These are phyloP conservation scores for Plicaturopsis crispa DNA, from an alignment of 768 basidiomycete genomes.

Conservation along the genomic window DNA sequence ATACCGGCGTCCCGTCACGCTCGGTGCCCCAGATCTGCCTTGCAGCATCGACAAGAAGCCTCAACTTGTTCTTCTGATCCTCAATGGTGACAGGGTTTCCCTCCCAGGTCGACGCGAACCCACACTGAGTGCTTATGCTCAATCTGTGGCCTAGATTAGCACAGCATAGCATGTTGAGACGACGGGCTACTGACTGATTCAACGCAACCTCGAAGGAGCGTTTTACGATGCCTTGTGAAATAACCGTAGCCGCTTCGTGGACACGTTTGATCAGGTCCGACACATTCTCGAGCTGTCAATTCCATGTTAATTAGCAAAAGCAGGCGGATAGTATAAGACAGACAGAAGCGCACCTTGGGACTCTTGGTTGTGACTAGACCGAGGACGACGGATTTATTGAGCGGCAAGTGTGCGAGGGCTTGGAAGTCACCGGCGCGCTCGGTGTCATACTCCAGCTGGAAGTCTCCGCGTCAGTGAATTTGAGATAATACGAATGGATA, in stretches of 20 bases:
- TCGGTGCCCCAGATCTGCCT: slow-evolving; percentile 35
- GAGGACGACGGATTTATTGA: slow-evolving; percentile 31
- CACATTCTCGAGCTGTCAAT: slow-evolving; percentile 40
- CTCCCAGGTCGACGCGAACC: slow-evolving; percentile 52
- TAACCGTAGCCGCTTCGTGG: slow-evolving; percentile 42
- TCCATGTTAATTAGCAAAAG: too few relatives aligned
- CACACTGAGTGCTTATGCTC: slow-evolving; percentile 56
- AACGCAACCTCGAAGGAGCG: slow-evolving; percentile 42
- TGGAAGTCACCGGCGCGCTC: slow-evolving; percentile 34
- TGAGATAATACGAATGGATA: too few relatives aligned
- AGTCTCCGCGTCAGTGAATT: slow-evolving; percentile 12
- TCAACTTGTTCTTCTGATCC: slow-evolving; percentile 43
- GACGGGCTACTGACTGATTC: slow-evolving; percentile 33
- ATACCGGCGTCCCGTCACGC: not conserved
- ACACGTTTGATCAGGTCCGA: slow-evolving; percentile 43
- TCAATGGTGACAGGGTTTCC: slow-evolving; percentile 43
- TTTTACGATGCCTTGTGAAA: slow-evolving; percentile 33
- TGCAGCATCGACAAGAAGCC: slow-evolving; percentile 34
- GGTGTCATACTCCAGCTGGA: slow-evolving; percentile 44
- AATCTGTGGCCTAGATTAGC: slow-evolving; percentile 29
- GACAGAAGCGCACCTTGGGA: slow-evolving; percentile 23
- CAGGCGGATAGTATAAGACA: too few relatives aligned
- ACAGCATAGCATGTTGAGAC: not conserved
- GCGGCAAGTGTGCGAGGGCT: slow-evolving; percentile 21
- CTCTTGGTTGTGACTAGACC: slow-evolving; percentile 38